These are phyloP conservation scores for Vitis riparia DNA, from an alignment of 164 flowering plant species.

Conservation along the genomic window DNA sequence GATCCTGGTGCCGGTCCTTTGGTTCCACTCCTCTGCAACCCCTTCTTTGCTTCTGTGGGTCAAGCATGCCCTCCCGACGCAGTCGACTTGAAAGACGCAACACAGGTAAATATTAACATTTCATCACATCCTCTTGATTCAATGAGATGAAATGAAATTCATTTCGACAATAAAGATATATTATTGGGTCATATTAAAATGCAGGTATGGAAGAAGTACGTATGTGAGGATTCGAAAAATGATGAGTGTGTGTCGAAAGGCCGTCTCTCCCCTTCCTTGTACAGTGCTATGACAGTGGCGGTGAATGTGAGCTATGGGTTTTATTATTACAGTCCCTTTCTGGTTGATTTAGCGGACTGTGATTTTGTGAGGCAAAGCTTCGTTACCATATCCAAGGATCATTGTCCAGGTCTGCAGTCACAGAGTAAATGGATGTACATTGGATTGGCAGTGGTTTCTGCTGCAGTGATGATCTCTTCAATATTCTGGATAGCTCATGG, in stretches of 20 bases:
- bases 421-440: constrained; percentile 45
- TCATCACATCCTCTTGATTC: too few species aligned
- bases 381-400: constrained; percentile 20
- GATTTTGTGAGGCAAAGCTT: constrained; percentile 50
- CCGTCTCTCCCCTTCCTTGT: constrained; percentile 46
- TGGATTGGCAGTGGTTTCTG: constrained; percentile 47
- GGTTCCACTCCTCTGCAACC: constrained; percentile 62
- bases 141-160: too few species aligned
- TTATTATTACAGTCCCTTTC: constrained; percentile 37
- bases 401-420: constrained; percentile 39
- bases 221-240: constrained; percentile 40
- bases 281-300: constrained; percentile 40
- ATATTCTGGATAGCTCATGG: constrained; percentile 54
- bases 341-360: constrained; percentile 52
- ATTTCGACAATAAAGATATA: too few species aligned
- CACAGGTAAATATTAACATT: constrained; percentile 35
- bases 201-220: constrained; percentile 53
- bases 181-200: background rate
- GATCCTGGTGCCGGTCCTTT: constrained; percentile 41
- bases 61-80: constrained; percentile 50
- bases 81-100: constrained; percentile 47
- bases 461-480: constrained; percentile 55
- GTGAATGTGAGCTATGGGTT: constrained; percentile 40
- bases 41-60: constrained; percentile 31
- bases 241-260: constrained; percentile 51